Evolutionary conservation across 2,329 filamentous ascomycete species (phyloP).

Genomic region (Penicillium sp.): DNA sequence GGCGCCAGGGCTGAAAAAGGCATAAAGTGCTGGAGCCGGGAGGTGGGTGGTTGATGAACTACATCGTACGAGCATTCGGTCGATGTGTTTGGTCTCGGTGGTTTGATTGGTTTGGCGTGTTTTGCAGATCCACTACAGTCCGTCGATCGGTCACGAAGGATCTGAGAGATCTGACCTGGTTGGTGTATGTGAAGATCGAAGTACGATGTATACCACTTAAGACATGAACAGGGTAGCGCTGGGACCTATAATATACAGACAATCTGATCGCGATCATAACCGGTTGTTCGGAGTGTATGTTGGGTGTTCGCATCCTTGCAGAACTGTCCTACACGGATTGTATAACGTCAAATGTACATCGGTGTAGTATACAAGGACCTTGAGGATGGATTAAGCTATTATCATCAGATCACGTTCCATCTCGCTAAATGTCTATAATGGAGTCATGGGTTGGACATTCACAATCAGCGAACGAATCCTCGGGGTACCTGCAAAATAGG

Average conservation of each 20-base stretch:
- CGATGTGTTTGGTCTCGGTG: not conserved
- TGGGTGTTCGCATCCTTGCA: not conserved
- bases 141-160: slow-evolving; percentile 5
- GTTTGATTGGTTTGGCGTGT: slow-evolving; percentile 11
- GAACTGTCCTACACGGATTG: not conserved
- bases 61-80: not conserved
- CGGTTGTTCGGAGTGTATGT: not conserved
- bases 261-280: not conserved
- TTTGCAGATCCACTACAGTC: not conserved
- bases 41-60: slow-evolving; percentile 7
- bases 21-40: not conserved
- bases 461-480: not conserved
- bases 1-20: not conserved
- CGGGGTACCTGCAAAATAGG: not conserved
- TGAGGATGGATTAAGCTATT: not conserved
- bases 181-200: not conserved
- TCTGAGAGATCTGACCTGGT: not conserved
- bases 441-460: not conserved
- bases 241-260: not conserved
- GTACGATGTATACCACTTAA: no score
- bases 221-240: no score
- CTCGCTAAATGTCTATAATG: not conserved
- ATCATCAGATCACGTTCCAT: not conserved
- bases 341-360: no score
- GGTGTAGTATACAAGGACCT: not conserved